These are phyloP conservation scores for Corymbia citriodora DNA, from an alignment of 441 rosid genomes.

Conservation along the genomic window DNA sequence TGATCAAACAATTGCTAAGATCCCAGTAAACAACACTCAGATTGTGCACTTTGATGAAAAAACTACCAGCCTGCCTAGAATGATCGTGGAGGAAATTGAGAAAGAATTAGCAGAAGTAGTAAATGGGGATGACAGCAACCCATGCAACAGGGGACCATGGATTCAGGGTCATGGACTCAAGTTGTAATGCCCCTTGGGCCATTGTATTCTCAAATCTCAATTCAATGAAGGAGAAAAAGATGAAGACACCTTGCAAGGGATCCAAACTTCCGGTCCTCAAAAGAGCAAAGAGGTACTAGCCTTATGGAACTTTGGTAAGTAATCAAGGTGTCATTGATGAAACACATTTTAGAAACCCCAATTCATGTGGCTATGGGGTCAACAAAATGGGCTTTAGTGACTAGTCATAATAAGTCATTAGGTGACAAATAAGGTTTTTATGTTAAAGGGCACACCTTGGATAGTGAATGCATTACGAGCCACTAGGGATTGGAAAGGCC, in stretches of 20 bases:
- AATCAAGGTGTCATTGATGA: no score
- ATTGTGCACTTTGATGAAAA: neutral
- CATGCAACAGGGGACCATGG: neutral
- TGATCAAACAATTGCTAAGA: neutral
- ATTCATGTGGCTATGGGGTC: neutral
- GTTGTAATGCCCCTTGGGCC: no score
- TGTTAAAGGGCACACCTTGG: neutral
- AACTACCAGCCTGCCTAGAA: neutral
- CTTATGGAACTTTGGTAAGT: no score
- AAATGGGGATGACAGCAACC: neutral
- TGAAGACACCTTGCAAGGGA: no score
- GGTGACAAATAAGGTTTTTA: neutral
- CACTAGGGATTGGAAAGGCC: neutral
- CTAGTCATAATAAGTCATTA: fast-evolving
- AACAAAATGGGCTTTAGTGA: neutral
- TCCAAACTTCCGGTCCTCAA: no score
- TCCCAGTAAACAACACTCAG: neutral
- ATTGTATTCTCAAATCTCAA: no score
- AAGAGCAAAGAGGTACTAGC: no score
- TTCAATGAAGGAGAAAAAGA: no score
- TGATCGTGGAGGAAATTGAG: neutral
- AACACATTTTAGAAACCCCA: no score
- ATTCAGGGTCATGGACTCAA: neutral
- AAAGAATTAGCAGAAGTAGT: neutral
- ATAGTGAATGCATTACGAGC: neutral